These are phyloP conservation scores for Plasmopara muralis DNA, from an alignment of 352 stramenopile genomes.

Conservation along the genomic window DNA sequence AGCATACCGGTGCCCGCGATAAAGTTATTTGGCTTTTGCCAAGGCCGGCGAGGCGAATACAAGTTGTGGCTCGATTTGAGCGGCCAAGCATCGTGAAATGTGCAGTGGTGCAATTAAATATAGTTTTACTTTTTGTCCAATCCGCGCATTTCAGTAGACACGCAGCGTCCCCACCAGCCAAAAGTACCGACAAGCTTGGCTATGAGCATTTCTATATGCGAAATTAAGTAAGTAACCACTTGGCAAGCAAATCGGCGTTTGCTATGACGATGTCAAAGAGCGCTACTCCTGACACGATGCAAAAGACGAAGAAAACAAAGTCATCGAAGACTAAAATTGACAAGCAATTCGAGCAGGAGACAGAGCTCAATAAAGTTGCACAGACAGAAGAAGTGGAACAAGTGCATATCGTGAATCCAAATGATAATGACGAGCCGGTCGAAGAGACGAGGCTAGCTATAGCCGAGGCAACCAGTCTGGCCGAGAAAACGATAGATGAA, in stretches of 20 bases:
- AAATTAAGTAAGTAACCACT: not conserved
- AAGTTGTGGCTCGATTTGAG: constrained; percentile 20
- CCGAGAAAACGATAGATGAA: constrained; percentile 46
- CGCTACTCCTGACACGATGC: constrained; percentile 2
- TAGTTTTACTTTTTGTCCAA: constrained; percentile 17
- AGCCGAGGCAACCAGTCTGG: constrained; percentile 30
- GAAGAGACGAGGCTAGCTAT: constrained; percentile 59
- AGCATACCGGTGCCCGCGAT: not conserved
- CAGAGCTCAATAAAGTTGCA: not conserved
- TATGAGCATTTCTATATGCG: constrained; percentile 10
- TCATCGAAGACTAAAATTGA: constrained; percentile 31
- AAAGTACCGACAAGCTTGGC: constrained; percentile 20
- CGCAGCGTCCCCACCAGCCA: constrained; percentile 35
- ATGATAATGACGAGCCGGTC: constrained; percentile 38
- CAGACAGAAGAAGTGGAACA: constrained; percentile 23
- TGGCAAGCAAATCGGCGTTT: not conserved
- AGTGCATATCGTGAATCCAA: constrained; percentile 17
- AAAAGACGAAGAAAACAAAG: constrained; percentile 31
- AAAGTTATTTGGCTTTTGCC: constrained; percentile 8
- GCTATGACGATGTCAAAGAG: constrained; percentile 11
- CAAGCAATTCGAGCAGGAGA: constrained; percentile 16
- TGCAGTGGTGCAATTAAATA: constrained; percentile 11
- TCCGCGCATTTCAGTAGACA: constrained; percentile 13
- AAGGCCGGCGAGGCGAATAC: constrained; percentile 12
- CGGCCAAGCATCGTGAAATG: constrained; percentile 34